phyloP scores from a whole-genome alignment of 2,329 filamentous ascomycete species.

The Pseudocercospora pini-densiflorae region DNA sequence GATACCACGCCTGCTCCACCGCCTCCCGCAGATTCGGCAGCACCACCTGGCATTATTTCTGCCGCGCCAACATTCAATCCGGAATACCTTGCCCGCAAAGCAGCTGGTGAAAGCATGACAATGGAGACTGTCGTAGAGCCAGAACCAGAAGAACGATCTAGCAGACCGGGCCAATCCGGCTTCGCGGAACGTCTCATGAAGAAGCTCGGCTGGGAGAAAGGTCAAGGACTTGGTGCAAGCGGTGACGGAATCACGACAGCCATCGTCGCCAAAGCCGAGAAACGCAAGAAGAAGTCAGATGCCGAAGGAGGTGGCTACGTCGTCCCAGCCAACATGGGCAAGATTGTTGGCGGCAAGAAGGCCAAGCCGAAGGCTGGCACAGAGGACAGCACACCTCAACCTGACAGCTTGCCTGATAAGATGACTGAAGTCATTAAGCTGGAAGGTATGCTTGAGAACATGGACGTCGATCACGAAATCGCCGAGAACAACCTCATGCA shows the following conservation, averaged over 20 bases:
- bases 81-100: conserved; percentile 22
- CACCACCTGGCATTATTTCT: conserved; percentile 15
- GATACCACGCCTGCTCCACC: conserved; percentile 13
- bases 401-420: conserved; percentile 45
- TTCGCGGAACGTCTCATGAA: conserved; percentile 88
- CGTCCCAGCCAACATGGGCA: conserved; percentile 69
- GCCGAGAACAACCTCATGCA: conserved; percentile 74
- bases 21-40: conserved; percentile 23
- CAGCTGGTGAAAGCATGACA: conserved; percentile 4
- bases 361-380: conserved; percentile 44
- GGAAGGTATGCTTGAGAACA: conserved; percentile 81
- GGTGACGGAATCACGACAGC: conserved; percentile 84
- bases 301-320: conserved; percentile 79
- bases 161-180: conserved; percentile 76
- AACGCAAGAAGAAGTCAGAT: conserved; percentile 78
- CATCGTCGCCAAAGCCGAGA: conserved; percentile 81
- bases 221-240: conserved; percentile 81
- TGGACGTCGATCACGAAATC: conserved; percentile 81
- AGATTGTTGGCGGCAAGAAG: conserved; percentile 78
- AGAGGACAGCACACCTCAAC: conserved; percentile 36
- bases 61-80: conserved; percentile 26
- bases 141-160: conserved; percentile 54
- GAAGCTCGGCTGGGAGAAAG: conserved; percentile 93
- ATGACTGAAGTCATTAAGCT: conserved; percentile 86
- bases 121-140: conserved; percentile 53